Percentiles rank a stretch among this genome's conserved stretches.
phyloP scores from a whole-genome alignment of 192 early-diverging fungal genomes.

The Coemansia sp. region DNA sequence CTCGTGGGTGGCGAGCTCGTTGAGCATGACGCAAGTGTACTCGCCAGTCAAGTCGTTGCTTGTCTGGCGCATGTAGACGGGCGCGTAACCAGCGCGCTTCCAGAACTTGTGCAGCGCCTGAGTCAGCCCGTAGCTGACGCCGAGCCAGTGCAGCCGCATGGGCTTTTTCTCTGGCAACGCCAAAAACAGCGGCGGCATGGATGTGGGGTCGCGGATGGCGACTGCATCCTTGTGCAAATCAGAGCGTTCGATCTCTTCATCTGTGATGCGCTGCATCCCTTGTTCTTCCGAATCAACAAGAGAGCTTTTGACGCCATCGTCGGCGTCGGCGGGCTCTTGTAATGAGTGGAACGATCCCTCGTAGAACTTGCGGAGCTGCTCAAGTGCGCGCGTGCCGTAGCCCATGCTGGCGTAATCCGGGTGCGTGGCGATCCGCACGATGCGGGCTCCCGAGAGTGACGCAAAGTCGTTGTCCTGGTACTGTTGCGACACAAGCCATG shows the following conservation, averaged over 20 bases:
- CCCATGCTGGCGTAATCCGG: slow-evolving; percentile 98
- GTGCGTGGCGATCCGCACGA: slow-evolving; percentile 98
- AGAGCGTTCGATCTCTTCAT: slow-evolving; percentile 59
- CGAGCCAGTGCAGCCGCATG: slow-evolving; percentile 89
- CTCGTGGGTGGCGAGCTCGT: slow-evolving; percentile 61
- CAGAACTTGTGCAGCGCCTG: slow-evolving; percentile 92
- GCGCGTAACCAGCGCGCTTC: slow-evolving; percentile 87
- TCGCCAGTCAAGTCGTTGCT: slow-evolving; percentile 97
- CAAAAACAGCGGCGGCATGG: slow-evolving; percentile 92
- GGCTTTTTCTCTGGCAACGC: slow-evolving; percentile 79
- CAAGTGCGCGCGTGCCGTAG: slow-evolving; percentile 89
- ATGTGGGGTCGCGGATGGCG: slow-evolving; percentile 80
- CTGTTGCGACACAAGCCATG: slow-evolving; percentile 93
- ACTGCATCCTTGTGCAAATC: slow-evolving; percentile 76
- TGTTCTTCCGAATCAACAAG: slow-evolving; percentile 59
- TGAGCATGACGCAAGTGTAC: slow-evolving; percentile 97
- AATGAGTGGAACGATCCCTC: slow-evolving; percentile 75
- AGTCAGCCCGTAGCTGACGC: slow-evolving; percentile 95
- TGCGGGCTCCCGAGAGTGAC: slow-evolving; percentile 87
- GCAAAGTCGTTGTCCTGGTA: slow-evolving; percentile 99
- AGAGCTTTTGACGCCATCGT: slow-evolving; percentile 54
- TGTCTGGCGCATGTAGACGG: slow-evolving; percentile 96
- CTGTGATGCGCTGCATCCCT: slow-evolving; percentile 59
- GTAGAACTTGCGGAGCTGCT: slow-evolving; percentile 86
- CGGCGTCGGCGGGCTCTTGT: slow-evolving; percentile 29